A percentile compares a stretch with the other conserved stretches of the same genome.
phyloP scores from a whole-genome alignment of 768 basidiomycete species.

The Lentinus brumalis region DNA sequence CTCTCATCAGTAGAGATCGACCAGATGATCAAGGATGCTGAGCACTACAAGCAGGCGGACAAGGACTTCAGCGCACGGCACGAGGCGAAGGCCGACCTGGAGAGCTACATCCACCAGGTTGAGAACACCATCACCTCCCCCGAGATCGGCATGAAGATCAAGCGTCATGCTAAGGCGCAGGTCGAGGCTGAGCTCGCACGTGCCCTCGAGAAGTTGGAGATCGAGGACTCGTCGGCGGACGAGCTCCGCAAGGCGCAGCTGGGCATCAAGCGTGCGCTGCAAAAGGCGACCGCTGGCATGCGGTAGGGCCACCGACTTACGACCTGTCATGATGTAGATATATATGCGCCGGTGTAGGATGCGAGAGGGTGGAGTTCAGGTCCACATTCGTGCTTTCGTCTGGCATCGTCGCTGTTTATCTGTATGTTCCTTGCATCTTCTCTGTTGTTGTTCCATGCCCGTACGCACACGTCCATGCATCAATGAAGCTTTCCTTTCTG shows the following conservation, averaged over 20 bases:
- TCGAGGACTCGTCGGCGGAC: constrained; percentile 91
- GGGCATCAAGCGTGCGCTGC: constrained; percentile 92
- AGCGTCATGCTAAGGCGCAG: constrained; percentile 92
- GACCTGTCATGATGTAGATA: constrained; percentile 7
- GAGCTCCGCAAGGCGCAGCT: constrained; percentile 97
- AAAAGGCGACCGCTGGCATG: constrained; percentile 94
- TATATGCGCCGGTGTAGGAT: constrained; percentile 16
- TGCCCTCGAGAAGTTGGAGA: constrained; percentile 97
- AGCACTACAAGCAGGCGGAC: constrained; percentile 94
- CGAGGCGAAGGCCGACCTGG: constrained; percentile 97
- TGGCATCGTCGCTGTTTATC: constrained; percentile 16
- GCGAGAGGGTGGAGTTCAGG: background rate
- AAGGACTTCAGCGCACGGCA: constrained; percentile 98
- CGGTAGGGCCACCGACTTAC: constrained; percentile 50
- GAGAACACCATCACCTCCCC: constrained; percentile 95
- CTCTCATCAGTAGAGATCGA: constrained; percentile 97
- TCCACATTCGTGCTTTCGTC: constrained; percentile 17
- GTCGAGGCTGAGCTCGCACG: constrained; percentile 98
- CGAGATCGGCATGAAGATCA: constrained; percentile 98
- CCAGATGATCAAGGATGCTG: constrained; percentile 99
- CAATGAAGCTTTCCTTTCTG: constrained; percentile 15
- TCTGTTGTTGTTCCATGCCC: constrained; percentile 16
- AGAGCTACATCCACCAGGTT: constrained; percentile 96
- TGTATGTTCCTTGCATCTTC: constrained; percentile 11
- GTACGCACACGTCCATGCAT: constrained; percentile 14